Conservation (phyloP, 805 yeast genomes). For the Zygosaccharomyces siamensis region DNA sequence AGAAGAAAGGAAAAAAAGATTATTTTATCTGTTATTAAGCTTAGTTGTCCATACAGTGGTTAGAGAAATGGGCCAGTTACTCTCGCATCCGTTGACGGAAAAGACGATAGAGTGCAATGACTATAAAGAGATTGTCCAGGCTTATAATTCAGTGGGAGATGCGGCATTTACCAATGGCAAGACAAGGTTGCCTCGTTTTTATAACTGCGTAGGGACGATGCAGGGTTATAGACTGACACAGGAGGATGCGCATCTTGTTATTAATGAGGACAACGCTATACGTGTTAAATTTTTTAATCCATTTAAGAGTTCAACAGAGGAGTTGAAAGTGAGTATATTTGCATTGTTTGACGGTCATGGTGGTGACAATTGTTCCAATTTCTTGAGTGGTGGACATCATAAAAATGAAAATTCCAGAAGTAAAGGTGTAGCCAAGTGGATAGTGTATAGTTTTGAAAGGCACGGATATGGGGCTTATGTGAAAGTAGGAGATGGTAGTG, state of each 20-base stretch:
- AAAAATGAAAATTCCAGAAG: conserved; percentile 13
- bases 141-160: conserved; percentile 9
- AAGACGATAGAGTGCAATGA: conserved; percentile 48
- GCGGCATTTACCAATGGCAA: conserved; percentile 4
- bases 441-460: conserved; percentile 28
- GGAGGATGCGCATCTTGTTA: conserved; percentile 68
- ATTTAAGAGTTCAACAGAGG: conserved; percentile 25
- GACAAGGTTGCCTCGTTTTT: conserved; percentile 35
- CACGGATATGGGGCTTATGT: conserved; percentile 25
- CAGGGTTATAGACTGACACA: conserved; percentile 71
- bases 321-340: conserved; percentile 41
- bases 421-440: conserved; percentile 30
- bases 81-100: conserved; percentile 71
- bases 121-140: conserved; percentile 26
- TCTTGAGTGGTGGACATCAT: conserved; percentile 37
- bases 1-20: not conserved
- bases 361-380: conserved; percentile 57
- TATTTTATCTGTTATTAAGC: not conserved
- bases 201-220: conserved; percentile 68
- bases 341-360: conserved; percentile 86
- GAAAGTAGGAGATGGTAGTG: conserved; percentile 10
- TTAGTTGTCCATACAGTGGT: not conserved
- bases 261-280: conserved; percentile 41
- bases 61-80: conserved; percentile 59
- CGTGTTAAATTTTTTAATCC: conserved; percentile 34